These are phyloP conservation scores for Xerocomellus chrysenteron DNA, from an alignment of 768 basidiomycete genomes.

Conservation along the genomic window DNA sequence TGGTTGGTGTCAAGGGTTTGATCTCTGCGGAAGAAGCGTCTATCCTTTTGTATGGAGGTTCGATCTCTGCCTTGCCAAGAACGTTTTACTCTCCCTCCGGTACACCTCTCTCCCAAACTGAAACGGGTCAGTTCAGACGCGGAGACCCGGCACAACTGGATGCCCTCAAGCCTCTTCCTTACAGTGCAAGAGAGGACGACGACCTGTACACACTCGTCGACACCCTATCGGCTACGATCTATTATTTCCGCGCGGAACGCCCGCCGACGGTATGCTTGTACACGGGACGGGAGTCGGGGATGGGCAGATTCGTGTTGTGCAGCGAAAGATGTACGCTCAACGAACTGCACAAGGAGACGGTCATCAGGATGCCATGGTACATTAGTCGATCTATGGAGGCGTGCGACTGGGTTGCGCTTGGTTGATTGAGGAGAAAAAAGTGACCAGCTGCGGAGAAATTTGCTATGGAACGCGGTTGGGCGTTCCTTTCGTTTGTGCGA, in stretches of 20 bases:
- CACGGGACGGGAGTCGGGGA: slow-evolving; percentile 18
- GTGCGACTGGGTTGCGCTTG: slow-evolving; percentile 25
- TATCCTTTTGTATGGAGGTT: slow-evolving; percentile 10
- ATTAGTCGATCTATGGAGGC: slow-evolving; percentile 17
- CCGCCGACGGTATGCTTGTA: slow-evolving; percentile 27
- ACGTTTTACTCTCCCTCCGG: slow-evolving; percentile 20
- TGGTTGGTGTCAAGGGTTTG: slow-evolving; percentile 25
- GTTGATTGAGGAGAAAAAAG: too few relatives aligned
- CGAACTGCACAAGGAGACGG: slow-evolving; percentile 25
- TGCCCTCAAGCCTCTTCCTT: background rate
- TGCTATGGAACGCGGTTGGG: too few relatives aligned
- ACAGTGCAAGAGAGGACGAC: background rate
- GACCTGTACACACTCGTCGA: slow-evolving; percentile 25
- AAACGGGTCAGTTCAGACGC: slow-evolving; percentile 10
- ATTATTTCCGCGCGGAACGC: slow-evolving; percentile 22
- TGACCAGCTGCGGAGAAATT: too few relatives aligned
- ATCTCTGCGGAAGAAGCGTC: slow-evolving; percentile 24
- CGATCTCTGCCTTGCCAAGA: slow-evolving; percentile 4
- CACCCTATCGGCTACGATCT: slow-evolving; percentile 20
- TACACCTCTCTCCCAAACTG: slow-evolving; percentile 9
- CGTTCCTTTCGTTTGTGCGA: too few relatives aligned
- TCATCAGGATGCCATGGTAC: slow-evolving; percentile 23
- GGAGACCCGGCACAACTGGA: slow-evolving; percentile 17
- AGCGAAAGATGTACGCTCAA: slow-evolving; percentile 18
- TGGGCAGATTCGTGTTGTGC: slow-evolving; percentile 25